phyloP scores from a whole-genome alignment of 257 asterid genomes.

The Nicotiana benthamiana region DNA sequence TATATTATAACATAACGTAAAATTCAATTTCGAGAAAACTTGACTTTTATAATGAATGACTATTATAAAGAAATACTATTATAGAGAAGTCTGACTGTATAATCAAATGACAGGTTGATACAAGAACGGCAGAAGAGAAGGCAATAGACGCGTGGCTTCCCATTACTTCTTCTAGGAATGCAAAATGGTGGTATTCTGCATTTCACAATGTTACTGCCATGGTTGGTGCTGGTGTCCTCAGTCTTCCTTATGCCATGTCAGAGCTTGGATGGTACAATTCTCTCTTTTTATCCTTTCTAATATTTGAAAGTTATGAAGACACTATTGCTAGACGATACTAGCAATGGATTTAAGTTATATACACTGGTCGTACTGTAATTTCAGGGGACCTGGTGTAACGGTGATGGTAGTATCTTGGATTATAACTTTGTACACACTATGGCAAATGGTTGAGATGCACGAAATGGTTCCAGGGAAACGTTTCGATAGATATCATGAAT shows the following conservation, averaged over 20 bases:
- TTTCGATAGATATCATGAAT: conserved; percentile 83
- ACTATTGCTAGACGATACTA: no score
- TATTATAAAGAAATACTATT: no score
- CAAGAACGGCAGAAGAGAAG: conserved; percentile 40
- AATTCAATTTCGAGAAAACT: no score
- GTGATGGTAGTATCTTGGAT: conserved; percentile 78
- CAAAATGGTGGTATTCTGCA: conserved; percentile 96
- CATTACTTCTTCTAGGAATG: conserved; percentile 57
- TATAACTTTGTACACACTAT: conserved; percentile 64
- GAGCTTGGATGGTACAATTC: conserved; percentile 55
- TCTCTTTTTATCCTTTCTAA: not conserved
- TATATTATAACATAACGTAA: no score
- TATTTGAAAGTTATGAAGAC: not conserved
- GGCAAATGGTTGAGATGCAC: conserved; percentile 99
- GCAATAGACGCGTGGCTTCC: conserved; percentile 69
- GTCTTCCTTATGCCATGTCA: conserved; percentile 87
- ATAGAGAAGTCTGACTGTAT: not conserved
- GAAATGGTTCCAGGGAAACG: conserved; percentile 95
- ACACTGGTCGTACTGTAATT: not conserved
- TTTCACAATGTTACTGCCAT: conserved; percentile 90
- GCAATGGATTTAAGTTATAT: no score
- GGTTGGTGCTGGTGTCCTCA: conserved; percentile 88
- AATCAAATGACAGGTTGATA: conserved; percentile 21
- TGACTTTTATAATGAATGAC: no score
- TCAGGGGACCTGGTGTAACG: conserved; percentile 82